A percentile compares a stretch with the other conserved stretches of the same genome.
Evolutionary conservation across 2,329 filamentous ascomycete genomes (phyloP).

Genomic region (Gaeumannomyces tritici): DNA sequence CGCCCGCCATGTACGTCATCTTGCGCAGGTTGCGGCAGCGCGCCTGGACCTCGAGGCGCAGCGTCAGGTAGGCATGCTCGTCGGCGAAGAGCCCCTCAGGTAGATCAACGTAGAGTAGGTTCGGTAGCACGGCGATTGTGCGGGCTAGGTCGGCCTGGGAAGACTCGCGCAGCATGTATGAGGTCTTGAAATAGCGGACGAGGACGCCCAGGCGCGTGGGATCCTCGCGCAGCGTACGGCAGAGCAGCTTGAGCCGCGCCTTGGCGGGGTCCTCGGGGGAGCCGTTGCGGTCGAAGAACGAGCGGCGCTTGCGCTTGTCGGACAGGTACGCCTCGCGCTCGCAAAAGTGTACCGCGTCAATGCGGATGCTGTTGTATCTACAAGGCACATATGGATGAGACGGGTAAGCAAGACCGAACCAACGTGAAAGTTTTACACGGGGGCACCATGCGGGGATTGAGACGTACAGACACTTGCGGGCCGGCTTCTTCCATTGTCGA

Average conservation of each 20-base stretch:
- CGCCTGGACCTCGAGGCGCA: conserved; percentile 77
- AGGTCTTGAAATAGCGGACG: conserved; percentile 75
- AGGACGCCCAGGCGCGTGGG: conserved; percentile 55
- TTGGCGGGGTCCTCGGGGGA: conserved; percentile 73
- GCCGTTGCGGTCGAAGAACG: conserved; percentile 65
- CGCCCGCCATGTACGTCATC: conserved; percentile 74
- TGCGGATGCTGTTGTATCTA: conserved; percentile 82
- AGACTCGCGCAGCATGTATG: conserved; percentile 90
- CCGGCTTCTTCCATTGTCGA: conserved; percentile 56
- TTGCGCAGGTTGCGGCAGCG: conserved; percentile 77
- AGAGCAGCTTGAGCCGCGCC: conserved; percentile 67
- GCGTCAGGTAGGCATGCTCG: conserved; percentile 61
- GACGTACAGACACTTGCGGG: conserved; percentile 51
- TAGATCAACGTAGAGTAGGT: conserved; percentile 81
- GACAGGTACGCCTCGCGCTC: conserved; percentile 73
- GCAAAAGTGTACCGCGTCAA: conserved; percentile 93
- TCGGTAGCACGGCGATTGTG: conserved; percentile 74
- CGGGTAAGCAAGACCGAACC: conserved; percentile 4
- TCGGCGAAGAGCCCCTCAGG: conserved; percentile 82
- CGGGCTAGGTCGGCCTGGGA: conserved; percentile 76
- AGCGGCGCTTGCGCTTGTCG: conserved; percentile 66
- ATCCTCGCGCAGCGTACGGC: conserved; percentile 73
- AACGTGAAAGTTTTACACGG: neutral
- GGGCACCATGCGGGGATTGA: neutral
- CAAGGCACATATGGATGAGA: conserved; percentile 3